phyloP scores from a whole-genome alignment of 768 basidiomycete genomes.

The Amanita molliuscula region DNA sequence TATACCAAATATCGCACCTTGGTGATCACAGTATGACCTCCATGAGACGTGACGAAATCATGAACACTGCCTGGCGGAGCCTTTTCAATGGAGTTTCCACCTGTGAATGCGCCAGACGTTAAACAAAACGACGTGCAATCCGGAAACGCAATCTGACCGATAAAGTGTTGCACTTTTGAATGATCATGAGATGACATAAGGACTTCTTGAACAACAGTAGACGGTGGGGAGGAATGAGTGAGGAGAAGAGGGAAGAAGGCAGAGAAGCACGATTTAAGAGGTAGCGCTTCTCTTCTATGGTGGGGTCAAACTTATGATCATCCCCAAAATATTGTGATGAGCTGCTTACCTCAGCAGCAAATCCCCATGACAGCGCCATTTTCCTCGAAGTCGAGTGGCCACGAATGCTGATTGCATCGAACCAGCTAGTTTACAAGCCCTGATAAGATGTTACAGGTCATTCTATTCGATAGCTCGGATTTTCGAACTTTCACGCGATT shows the following conservation, averaged over 20 bases:
- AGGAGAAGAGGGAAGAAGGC: conserved; percentile 15
- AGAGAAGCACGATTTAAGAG: conserved; percentile 2
- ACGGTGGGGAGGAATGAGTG: conserved; percentile 8
- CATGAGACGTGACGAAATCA: conserved; percentile 85
- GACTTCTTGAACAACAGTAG: conserved; percentile 10
- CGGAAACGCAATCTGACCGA: conserved; percentile 24
- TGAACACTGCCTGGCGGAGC: conserved; percentile 70
- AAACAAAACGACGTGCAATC: conserved; percentile 6
- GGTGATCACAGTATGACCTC: conserved; percentile 97
- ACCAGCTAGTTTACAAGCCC: background rate
- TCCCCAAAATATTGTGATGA: conserved; percentile 32
- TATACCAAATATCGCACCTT: conserved; percentile 52
- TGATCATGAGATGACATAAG: conserved; percentile 45
- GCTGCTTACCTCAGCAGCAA: conserved; percentile 21
- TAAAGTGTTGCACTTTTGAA: conserved; percentile 43
- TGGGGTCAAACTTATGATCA: conserved; percentile 34
- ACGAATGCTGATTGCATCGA: conserved; percentile 18
- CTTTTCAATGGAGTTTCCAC: conserved; percentile 85
- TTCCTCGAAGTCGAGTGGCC: background rate
- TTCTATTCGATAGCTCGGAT: background rate
- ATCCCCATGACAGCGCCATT: background rate
- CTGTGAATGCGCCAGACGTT: conserved; percentile 29
- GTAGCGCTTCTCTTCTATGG: conserved; percentile 12
- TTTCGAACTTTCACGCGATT: background rate
- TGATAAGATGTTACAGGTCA: background rate